Evolutionary conservation across 2,329 filamentous ascomycete species (phyloP).

Genomic region (Aspergillus viridinutans): DNA sequence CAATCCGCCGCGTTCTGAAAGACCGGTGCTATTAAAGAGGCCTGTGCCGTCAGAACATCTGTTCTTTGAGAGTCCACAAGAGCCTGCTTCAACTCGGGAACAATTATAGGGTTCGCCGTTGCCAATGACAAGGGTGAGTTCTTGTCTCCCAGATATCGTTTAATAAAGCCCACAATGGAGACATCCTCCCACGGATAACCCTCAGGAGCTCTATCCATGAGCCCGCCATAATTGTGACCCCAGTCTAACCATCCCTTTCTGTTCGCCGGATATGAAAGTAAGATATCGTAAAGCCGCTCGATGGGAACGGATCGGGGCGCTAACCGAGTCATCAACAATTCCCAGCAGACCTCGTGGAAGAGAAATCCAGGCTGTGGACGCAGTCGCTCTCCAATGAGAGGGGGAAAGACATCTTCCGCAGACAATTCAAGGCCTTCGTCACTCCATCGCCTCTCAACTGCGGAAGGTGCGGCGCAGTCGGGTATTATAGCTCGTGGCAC

Average conservation of each 20-base stretch:
- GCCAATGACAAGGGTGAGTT: slow-evolving; percentile 6
- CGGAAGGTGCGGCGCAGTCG: not conserved
- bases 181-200: slow-evolving; percentile 12
- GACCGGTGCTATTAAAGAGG: not conserved
- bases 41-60: not conserved
- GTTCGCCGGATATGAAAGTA: slow-evolving; percentile 12
- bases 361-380: slow-evolving; percentile 11
- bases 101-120: not conserved
- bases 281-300: slow-evolving; percentile 17
- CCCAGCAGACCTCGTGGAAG: slow-evolving; percentile 20
- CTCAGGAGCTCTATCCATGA: slow-evolving; percentile 6
- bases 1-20: slow-evolving; percentile 7
- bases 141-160: slow-evolving; percentile 1
- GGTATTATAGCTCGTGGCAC: not conserved
- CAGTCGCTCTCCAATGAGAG: slow-evolving; percentile 3
- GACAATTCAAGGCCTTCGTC: slow-evolving; percentile 4
- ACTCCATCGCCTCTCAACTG: slow-evolving; percentile 3
- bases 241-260: slow-evolving; percentile 10
- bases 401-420: slow-evolving; percentile 8
- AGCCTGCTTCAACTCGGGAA: slow-evolving; percentile 3
- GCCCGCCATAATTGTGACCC: slow-evolving; percentile 16
- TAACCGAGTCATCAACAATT: slow-evolving; percentile 10
- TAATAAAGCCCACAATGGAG: slow-evolving; percentile 5
- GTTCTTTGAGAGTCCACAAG: too few species aligned
- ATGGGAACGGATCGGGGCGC: slow-evolving; percentile 12